Percentiles rank a stretch among this genome's conserved stretches.
Conservation (phyloP, 1,284 basidiomycete species). For the Marasmius tenuissimus region DNA sequence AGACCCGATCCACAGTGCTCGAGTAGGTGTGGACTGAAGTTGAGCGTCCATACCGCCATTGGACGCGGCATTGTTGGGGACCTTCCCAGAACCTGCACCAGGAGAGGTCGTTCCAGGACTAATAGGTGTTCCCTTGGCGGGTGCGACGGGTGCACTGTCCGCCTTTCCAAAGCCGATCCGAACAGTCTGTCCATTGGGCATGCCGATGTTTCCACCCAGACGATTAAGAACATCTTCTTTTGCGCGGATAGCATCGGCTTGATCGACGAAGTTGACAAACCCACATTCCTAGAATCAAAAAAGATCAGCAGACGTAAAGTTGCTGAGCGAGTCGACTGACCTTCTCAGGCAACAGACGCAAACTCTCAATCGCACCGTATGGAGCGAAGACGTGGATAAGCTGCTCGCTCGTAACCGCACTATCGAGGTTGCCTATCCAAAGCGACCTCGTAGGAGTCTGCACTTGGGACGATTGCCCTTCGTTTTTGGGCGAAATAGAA, state of each 20-base stretch:
- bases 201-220: conserved; percentile 89
- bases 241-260: conserved; percentile 90
- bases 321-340: conserved; percentile 40
- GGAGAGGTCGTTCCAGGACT: conserved; percentile 67
- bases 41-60: conserved; percentile 75
- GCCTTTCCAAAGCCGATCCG: conserved; percentile 98
- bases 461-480: conserved; percentile 64
- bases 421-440: conserved; percentile 97
- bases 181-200: conserved; percentile 91
- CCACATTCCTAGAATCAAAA: conserved; percentile 79
- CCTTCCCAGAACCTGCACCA: conserved; percentile 51
- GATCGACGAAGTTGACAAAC: conserved; percentile 97
- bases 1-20: conserved; percentile 94
- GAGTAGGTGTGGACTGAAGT: conserved; percentile 82
- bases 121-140: conserved; percentile 71
- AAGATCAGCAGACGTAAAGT: conserved; percentile 8
- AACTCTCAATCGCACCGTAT: conserved; percentile 95
- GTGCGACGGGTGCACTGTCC: conserved; percentile 88
- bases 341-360: conserved; percentile 95
- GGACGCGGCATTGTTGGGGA: conserved; percentile 40
- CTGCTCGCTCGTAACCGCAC: conserved; percentile 90
- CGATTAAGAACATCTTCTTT: conserved; percentile 96
- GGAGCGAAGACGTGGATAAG: conserved; percentile 93
- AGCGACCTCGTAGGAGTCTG: conserved; percentile 93
- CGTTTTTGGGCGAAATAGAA: conserved; percentile 77